A percentile compares a stretch with the other conserved stretches of the same genome.
phyloP scores from a whole-genome alignment of 202 grass and related monocot genomes.

The Saccharum hybrid region DNA sequence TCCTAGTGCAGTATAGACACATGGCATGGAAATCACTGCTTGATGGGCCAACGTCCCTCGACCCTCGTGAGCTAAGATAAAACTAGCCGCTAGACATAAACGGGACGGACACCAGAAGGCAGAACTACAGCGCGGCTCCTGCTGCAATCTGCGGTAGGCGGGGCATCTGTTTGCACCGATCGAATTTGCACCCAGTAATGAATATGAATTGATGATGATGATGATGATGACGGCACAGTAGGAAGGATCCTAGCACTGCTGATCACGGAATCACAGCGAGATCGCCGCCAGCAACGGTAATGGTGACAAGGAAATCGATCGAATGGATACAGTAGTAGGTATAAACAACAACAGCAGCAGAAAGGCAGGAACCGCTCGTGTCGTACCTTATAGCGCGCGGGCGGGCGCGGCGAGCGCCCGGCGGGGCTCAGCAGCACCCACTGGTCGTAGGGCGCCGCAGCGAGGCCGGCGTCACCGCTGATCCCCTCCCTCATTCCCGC shows the following conservation, averaged over 20 bases:
- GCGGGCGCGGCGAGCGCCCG: slow-evolving; percentile 37
- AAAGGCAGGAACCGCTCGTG: not conserved
- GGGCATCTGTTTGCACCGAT: not conserved
- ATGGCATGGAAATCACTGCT: not conserved
- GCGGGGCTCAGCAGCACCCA: slow-evolving; percentile 47
- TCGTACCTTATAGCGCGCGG: slow-evolving; percentile 56
- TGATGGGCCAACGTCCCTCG: not conserved
- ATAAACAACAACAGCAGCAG: not conserved
- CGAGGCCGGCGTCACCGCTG: slow-evolving; percentile 40
- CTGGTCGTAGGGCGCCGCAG: slow-evolving; percentile 52
- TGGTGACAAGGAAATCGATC: not conserved
- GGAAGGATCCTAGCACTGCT: not conserved
- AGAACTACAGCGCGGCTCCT: not conserved
- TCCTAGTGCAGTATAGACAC: not conserved
- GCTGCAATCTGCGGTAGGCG: not conserved
- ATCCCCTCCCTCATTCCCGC: slow-evolving; percentile 39
- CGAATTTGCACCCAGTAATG: not conserved
- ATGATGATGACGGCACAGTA: not conserved
- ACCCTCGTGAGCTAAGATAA: not conserved
- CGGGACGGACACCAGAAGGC: not conserved
- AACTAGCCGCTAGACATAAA: not conserved
- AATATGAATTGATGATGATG: not conserved
- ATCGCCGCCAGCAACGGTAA: not conserved
- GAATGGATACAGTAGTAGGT: not conserved
- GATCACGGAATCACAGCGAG: not conserved